Evolutionary conservation across 306 rosid species (phyloP), one percentile per base, ranked within the genome.

Genomic region (Quercus alba): DNA sequence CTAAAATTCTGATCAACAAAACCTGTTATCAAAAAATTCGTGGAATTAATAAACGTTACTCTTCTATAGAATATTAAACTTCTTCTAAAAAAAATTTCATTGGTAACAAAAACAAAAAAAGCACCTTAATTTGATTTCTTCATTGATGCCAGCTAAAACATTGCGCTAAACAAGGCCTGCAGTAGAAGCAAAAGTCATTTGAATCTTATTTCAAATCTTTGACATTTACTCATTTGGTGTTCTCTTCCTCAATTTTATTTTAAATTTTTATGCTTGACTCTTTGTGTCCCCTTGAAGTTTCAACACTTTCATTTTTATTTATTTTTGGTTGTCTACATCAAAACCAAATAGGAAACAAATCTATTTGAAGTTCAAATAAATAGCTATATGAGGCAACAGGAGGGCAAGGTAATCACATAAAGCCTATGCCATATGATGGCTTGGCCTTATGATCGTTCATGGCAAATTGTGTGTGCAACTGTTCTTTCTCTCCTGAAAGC

Each of bases 391-490:
- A 63, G 3, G 56, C 6, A 54, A 5, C n/a, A 76, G 58, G 76
- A 25, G 75, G 12, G 44, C 51, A 28, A 64, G 51, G 41, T 15
- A 58, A 67, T 56, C 72, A 79, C 35, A 73, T 12, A 77, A 75
- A 80, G 75, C 46, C 66, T 1, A 19, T 30, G 20, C 71, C 23
- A 85, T n/a, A n/a, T n/a, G n/a, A n/a, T 91, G 96, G 81, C 82
- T 61, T 41, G 31, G 71, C 63, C 54, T 15, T 18, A 6, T 73
- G 57, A 66, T 85, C 54, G 20, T 20, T 73, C 73, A 12, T 23
- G 72, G 69, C 44, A 51, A 30, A 10, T 72, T 18, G 25, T 80
- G 70, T 23, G 49, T 58, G 68, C 72, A 19, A 55, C 62, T 73
- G 6, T 87, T 72, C 61, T 86, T 46, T 1, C 74, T 18, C 5